phyloP scores from a whole-genome alignment of 2,329 filamentous ascomycete genomes.

The Tolypocladium cylindrosporum region DNA sequence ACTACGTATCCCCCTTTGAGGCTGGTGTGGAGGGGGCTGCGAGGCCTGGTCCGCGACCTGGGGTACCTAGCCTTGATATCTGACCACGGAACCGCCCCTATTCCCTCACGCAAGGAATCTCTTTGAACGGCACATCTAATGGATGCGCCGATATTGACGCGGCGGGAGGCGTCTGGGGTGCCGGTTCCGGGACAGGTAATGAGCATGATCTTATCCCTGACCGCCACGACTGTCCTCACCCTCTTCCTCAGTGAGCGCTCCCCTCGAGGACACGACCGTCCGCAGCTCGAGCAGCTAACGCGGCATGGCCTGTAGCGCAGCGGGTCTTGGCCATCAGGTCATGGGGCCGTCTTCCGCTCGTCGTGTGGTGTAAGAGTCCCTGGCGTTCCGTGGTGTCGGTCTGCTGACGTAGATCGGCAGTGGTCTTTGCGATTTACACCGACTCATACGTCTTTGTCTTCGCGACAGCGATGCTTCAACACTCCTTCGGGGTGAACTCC shows the following conservation, averaged over 20 bases:
- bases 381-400: background rate
- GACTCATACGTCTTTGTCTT: conserved; percentile 53
- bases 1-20: too few species aligned
- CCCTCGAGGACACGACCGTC: too few species aligned
- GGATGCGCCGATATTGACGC: background rate
- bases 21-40: too few species aligned
- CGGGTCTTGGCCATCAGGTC: conserved; percentile 23
- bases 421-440: conserved; percentile 48
- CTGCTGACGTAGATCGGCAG: conserved; percentile 19
- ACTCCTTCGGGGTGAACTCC: conserved; percentile 45
- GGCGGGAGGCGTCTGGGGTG: background rate
- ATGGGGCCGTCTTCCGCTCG: conserved; percentile 30
- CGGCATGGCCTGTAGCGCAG: conserved; percentile 18
- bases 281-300: too few species aligned
- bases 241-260: conserved; percentile 23
- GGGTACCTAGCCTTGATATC: too few species aligned
- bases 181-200: background rate
- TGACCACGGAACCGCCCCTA: too few species aligned
- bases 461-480: conserved; percentile 44
- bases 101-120: too few species aligned
- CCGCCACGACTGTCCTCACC: conserved; percentile 23
- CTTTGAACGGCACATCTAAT: background rate
- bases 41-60: too few species aligned
- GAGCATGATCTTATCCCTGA: conserved; percentile 13
- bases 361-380: conserved; percentile 30